Base-by-base conservation (phyloP, 140 eudicot genomes). In the Erigeron philadelphicus region DNA sequence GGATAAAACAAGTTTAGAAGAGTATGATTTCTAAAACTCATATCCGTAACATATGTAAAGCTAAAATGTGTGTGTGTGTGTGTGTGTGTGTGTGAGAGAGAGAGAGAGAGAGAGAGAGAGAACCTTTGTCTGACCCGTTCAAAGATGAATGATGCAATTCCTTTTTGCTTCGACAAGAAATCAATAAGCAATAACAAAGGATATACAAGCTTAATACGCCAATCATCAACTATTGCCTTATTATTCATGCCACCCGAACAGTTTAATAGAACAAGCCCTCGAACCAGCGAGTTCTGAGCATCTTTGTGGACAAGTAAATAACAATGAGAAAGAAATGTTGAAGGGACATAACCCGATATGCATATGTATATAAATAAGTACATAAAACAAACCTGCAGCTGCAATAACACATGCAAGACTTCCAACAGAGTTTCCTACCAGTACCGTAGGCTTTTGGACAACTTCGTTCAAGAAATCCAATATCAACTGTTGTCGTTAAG, bases 241-340 rank as follows among this genome's bases (percentile, higher is more conserved):
- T 92, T 88, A 80, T 92, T 92, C 98, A 92, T 92, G 42, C 98
- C 96, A 63, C 98, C 98, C 49, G 98, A 81, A 73, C 98, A 92
- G 75, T 92, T 92, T 21, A 92, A 72, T 72, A 92, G 66, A 80
- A 88, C 98, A 68, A 92, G 88, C 64, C 90, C 98, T 74, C 69
- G 67, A 52, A 92, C 84, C 59, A 76, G 71, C 21, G 92, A 66
- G 66, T 64, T 57, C 54, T 60, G 56, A 54, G 86, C 80, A 21
- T 86, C 97, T 78, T 81, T 43, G 76, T 19, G 35, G 35, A 48
- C 11, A 68, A 45, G 53, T 44, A 4, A 18, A 70, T 47, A 18
- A 25, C 11, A 61, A 42, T 68, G 46, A 42, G 47, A 53, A 41
- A 58, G 5, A 69, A 11, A 59, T 12, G 8, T 16, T 16, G 17